phyloP scores from a whole-genome alignment of 495 filamentous ascomycete species.

The Evernia prunastri region DNA sequence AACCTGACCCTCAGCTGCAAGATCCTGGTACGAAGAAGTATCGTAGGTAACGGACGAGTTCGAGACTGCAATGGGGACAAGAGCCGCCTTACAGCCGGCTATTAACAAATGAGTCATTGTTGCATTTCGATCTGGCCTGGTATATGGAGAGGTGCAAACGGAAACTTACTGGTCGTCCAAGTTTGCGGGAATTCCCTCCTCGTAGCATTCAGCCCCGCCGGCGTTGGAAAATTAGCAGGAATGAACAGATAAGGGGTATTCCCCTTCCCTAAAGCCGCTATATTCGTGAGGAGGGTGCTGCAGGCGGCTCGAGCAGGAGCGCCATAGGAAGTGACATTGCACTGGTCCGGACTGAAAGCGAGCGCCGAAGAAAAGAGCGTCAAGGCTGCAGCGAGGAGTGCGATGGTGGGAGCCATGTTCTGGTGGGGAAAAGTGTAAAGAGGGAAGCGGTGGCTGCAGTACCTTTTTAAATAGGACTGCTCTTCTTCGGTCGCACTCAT shows the following conservation, averaged over 20 bases:
- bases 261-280: neutral
- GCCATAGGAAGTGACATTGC: neutral
- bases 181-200: neutral
- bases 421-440: neutral
- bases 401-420: neutral
- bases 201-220: neutral
- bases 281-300: neutral
- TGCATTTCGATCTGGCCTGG: neutral
- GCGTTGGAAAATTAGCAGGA: neutral
- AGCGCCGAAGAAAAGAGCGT: neutral
- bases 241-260: neutral
- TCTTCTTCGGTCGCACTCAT: neutral
- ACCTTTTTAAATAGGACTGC: neutral
- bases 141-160: neutral
- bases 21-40: neutral
- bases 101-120: neutral
- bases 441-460: neutral
- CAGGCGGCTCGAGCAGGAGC: neutral
- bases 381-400: neutral
- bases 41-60: neutral
- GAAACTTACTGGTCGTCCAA: neutral
- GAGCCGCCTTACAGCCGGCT: conserved; percentile 1
- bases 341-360: neutral
- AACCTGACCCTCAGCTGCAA: neutral
- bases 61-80: neutral